Conservation (phyloP, 805 yeast genomes). For the Saccharomyces kudriavzevii region DNA sequence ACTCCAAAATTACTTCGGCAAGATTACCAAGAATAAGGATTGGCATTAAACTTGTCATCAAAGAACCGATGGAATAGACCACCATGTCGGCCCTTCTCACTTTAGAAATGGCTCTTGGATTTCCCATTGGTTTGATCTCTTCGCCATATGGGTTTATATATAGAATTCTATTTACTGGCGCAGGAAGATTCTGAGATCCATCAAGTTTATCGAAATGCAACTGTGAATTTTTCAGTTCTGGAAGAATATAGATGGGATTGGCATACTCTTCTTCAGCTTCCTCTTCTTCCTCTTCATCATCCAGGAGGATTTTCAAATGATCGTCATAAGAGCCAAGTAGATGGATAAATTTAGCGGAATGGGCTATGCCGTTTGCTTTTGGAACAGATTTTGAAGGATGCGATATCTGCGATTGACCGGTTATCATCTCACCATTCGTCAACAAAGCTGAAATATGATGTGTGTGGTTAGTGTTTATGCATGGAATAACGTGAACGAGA, state of each 20-base stretch:
- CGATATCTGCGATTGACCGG: slow-evolving; percentile 90
- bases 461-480: slow-evolving; percentile 75
- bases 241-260: slow-evolving; percentile 41
- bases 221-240: slow-evolving; percentile 67
- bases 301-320: slow-evolving; percentile 6
- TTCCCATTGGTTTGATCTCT: slow-evolving; percentile 72
- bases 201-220: slow-evolving; percentile 55
- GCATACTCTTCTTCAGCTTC: slow-evolving; percentile 60
- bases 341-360: neutral
- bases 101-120: slow-evolving; percentile 47
- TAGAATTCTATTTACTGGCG: slow-evolving; percentile 65
- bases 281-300: slow-evolving; percentile 31
- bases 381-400: slow-evolving; percentile 50
- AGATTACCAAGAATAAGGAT: slow-evolving; percentile 65
- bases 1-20: slow-evolving; percentile 46
- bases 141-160: slow-evolving; percentile 85
- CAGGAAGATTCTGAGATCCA: slow-evolving; percentile 51
- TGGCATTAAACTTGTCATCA: slow-evolving; percentile 83
- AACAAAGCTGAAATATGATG: slow-evolving; percentile 78
- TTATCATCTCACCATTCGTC: slow-evolving; percentile 59
- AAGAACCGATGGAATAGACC: slow-evolving; percentile 76
- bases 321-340: neutral
- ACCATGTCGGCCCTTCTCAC: slow-evolving; percentile 46
- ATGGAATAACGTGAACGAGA: slow-evolving; percentile 61
- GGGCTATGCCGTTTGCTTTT: neutral